Evolutionary conservation across 768 basidiomycete genomes (phyloP), one percentile per base, ranked within the genome.

Genomic region (Phaeolepiota aurea): DNA sequence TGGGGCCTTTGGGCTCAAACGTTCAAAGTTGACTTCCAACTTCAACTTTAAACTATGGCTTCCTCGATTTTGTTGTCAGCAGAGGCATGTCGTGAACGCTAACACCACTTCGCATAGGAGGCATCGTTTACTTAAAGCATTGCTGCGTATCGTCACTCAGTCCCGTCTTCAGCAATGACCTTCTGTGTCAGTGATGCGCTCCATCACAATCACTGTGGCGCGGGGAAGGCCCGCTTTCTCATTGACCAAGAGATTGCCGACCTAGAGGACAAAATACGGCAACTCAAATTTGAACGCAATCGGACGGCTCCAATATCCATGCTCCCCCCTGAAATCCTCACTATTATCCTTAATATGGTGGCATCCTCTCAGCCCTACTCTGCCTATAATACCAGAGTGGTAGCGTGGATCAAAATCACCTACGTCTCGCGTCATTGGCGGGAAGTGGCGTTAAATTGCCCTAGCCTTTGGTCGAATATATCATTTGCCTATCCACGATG

Each of bases 371-470:
- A n/a, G n/a, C n/a, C n/a, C n/a, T 14, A 18, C 18, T 32, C 36
- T 15, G 15, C 16, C 5, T 38, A 39, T 28, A 36, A 43, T 20
- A 15, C 38, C 11, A 38, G 45, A 22, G 42, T 44, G 13, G 41
- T 58, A 14, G 44, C 48, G 14, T 68, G 68, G 66, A 61, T 69
- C 32, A 55, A 50, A 28, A 51, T 66, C n/a, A 61, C 56, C 32
- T 64, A 66, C 42, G 57, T 66, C 15, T 66, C 57, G 38, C 57
- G 56, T 3, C 61, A 66, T 38, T 74, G 71, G 69, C 65, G 72
- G 18, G 45, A 60, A 0, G 61, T 72, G 3, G 68, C 70, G 3
- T 43, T 74, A 11, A 57, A 49, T 33, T 64, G 58, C 40, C 62
- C 70, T 1, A 48, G 40, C 9, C 57, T 74, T 28, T 76, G 73